Base-by-base conservation (phyloP, 331 rosid species). In the Stylosanthes scabra region DNA sequence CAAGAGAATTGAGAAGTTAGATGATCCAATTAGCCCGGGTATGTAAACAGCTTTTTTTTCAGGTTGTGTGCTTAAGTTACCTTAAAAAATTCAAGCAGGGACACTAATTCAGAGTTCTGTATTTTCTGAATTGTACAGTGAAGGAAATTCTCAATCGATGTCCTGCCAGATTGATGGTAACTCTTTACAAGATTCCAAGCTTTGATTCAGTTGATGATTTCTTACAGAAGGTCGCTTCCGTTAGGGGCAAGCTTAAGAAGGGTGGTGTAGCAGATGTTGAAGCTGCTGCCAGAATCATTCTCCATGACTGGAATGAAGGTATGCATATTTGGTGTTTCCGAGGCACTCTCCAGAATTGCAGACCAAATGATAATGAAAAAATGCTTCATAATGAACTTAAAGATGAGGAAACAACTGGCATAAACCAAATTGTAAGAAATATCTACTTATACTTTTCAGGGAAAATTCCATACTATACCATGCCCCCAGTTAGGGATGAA, bases 231-330 rank as follows among this genome's bases (percentile, higher is more conserved):
- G 89, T 95, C 12, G 98, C 98, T 49, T 67, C 92, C 16, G 90
- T 92, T 70, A 86, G 98, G 84, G 98, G 99, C 15, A 95, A 87
- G 84, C 96, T 92, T 40, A 95, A 88, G 82, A 92, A 88, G 77
- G 98, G 98, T 54, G 98, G 97, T 56, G 34, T 92, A 58, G 83
- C 89, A 71, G 98, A 95, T 74, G 63, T 82, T 25, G 88, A 70
- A 7, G 86, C 99, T 72, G 83, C 97, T n/a, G 99, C 99, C 40
- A 87, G 92, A 83, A 95, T 95, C 9, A 74, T 95, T 74, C 94
- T 95, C 74, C 98, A 86, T 62, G 99, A 92, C 76, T 95, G 99
- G 98, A 95, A 95, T 41, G 88, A 87, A 78, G 99, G 98, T 95
- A 86, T 45, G 72, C 29, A 42, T 64, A 9, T 20, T 9, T 44